These are phyloP conservation scores for Xylariaceae sp. DNA, from an alignment of 2,329 filamentous ascomycete species.

Conservation along the genomic window DNA sequence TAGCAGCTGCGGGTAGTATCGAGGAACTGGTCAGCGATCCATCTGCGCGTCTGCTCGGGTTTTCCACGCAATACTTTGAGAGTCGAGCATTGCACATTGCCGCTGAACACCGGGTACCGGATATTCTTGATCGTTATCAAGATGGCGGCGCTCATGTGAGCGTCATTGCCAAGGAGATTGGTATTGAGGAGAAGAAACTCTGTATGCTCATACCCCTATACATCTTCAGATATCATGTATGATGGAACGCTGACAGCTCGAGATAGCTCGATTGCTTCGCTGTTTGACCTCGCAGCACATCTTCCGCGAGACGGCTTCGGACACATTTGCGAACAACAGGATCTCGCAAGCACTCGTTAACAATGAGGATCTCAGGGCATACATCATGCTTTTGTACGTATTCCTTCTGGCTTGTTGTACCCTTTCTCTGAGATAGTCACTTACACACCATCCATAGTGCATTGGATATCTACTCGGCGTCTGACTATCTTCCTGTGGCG, in stretches of 20 bases:
- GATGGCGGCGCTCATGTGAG: slow-evolving; percentile 25
- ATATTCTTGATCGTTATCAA: slow-evolving; percentile 30
- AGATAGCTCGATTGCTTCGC: slow-evolving; percentile 32
- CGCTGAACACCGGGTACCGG: slow-evolving; percentile 32
- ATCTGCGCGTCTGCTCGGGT: slow-evolving; percentile 30
- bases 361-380: slow-evolving; percentile 35
- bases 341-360: slow-evolving; percentile 33
- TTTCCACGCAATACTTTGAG: slow-evolving; percentile 34
- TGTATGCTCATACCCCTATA: slow-evolving; percentile 20
- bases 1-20: slow-evolving; percentile 32
- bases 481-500: slow-evolving; percentile 31
- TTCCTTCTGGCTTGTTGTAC: background rate
- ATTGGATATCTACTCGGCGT: slow-evolving; percentile 31
- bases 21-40: slow-evolving; percentile 34
- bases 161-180: slow-evolving; percentile 24
- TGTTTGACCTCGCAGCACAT: slow-evolving; percentile 34
- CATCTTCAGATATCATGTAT: background rate
- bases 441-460: slow-evolving; percentile 20
- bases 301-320: slow-evolving; percentile 29
- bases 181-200: slow-evolving; percentile 31
- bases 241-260: background rate
- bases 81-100: slow-evolving; percentile 33
- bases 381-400: slow-evolving; percentile 33
- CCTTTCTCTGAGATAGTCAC: background rate
- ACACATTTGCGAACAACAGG: slow-evolving; percentile 34